Evolutionary conservation across 441 rosid genomes (phyloP).

Genomic region (Populus hybrid): DNA sequence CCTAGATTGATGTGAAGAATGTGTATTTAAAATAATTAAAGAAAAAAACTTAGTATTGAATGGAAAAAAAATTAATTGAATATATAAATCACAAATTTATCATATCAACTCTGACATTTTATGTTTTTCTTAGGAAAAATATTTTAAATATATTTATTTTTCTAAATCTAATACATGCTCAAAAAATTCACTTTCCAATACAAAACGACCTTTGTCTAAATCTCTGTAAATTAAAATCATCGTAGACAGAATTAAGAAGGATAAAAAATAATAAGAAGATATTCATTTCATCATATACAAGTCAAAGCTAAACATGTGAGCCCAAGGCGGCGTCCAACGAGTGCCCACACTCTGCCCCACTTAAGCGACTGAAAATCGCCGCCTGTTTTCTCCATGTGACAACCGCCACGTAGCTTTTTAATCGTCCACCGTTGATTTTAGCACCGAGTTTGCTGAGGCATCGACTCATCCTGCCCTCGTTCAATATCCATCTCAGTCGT

Average conservation of each 20-base stretch:
- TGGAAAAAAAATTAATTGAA: no score
- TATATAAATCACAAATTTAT: no score
- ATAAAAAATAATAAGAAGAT: not conserved
- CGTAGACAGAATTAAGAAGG: not conserved
- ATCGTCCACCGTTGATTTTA: not conserved
- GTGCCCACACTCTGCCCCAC: not conserved
- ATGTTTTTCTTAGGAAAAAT: no score
- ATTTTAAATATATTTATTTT: no score
- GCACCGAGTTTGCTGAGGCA: conserved; percentile 10
- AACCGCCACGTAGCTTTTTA: not conserved
- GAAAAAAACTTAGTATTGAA: no score
- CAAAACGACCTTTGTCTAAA: not conserved
- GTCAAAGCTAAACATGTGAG: conserved; percentile 2
- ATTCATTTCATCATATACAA: not conserved
- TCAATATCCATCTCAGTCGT: conserved; percentile 46
- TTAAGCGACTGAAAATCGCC: not conserved
- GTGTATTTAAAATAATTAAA: no score
- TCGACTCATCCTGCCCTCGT: conserved; percentile 35
- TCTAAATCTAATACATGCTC: no score
- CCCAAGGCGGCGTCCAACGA: not conserved
- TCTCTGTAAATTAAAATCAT: not conserved
- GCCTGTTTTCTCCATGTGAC: not conserved
- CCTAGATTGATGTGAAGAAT: no score
- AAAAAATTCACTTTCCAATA: not conserved
- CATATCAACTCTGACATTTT: no score